Conservation (phyloP, 2,329 filamentous ascomycete species). For the Fusarium sp. region DNA sequence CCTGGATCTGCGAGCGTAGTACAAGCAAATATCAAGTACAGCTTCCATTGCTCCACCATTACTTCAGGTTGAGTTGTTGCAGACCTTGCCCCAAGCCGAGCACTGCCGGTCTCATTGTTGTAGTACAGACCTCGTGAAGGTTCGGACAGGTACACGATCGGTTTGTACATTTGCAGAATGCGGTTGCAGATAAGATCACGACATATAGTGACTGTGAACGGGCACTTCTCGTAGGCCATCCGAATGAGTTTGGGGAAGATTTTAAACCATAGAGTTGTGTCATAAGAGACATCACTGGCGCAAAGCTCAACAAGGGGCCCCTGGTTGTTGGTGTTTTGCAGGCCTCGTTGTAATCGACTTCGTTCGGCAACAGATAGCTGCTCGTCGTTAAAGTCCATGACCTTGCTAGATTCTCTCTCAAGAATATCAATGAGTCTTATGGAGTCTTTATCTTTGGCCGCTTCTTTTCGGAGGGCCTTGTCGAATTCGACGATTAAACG, state of each 20-base stretch:
- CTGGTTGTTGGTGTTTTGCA: slow-evolving; percentile 84
- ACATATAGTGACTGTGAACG: slow-evolving; percentile 89
- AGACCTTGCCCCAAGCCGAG: slow-evolving; percentile 63
- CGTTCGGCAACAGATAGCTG: slow-evolving; percentile 91
- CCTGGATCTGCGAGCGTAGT: slow-evolving; percentile 91
- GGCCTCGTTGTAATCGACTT: slow-evolving; percentile 89
- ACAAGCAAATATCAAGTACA: slow-evolving; percentile 97
- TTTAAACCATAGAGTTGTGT: slow-evolving; percentile 96
- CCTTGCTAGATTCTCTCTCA: slow-evolving; percentile 86
- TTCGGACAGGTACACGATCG: slow-evolving; percentile 83
- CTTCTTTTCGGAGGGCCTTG: slow-evolving; percentile 80
- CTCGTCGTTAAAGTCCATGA: slow-evolving; percentile 94
- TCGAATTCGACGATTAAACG: slow-evolving; percentile 95
- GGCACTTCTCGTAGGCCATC: slow-evolving; percentile 89
- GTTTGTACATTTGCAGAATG: slow-evolving; percentile 91
- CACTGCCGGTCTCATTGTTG: slow-evolving; percentile 69
- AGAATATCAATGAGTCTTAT: slow-evolving; percentile 88
- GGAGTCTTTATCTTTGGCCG: slow-evolving; percentile 69
- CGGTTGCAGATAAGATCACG: slow-evolving; percentile 93
- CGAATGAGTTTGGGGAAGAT: slow-evolving; percentile 95
- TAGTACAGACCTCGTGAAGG: slow-evolving; percentile 73
- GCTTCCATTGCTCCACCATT: slow-evolving; percentile 96
- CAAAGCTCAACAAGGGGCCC: slow-evolving; percentile 93
- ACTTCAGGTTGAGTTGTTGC: slow-evolving; percentile 84
- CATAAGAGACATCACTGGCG: slow-evolving; percentile 94